A percentile compares a stretch with the other conserved stretches of the same genome.
These are phyloP conservation scores for Opeltia flavorubescens DNA, from an alignment of 495 filamentous ascomycete species.

Conservation along the genomic window DNA sequence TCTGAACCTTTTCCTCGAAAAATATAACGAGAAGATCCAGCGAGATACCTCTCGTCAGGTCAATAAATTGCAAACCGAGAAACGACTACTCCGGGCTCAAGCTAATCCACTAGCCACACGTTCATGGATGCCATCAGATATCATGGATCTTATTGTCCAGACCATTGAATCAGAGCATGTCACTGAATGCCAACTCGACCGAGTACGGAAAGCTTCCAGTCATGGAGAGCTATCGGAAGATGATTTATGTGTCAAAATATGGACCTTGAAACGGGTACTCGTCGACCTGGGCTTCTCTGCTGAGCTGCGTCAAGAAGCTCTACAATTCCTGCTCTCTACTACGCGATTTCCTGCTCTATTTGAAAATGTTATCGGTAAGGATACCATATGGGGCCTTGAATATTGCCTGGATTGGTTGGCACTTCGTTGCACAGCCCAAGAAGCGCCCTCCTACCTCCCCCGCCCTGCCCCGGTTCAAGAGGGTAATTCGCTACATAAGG, in stretches of 20 bases:
- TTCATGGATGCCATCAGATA: conserved; percentile 65
- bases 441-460: conserved; percentile 36
- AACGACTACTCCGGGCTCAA: conserved; percentile 60
- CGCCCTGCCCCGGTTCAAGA: background rate
- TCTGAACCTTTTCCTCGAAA: conserved; percentile 72
- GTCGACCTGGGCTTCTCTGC: conserved; percentile 50
- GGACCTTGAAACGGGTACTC: conserved; percentile 63
- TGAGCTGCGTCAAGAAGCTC: conserved; percentile 44
- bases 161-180: conserved; percentile 25
- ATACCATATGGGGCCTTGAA: conserved; percentile 69
- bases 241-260: conserved; percentile 60
- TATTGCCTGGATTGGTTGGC: conserved; percentile 82
- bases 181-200: conserved; percentile 9
- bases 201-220: background rate
- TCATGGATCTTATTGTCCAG: conserved; percentile 51
- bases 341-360: conserved; percentile 36
- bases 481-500: background rate
- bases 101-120: conserved; percentile 51
- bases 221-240: conserved; percentile 35
- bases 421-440: conserved; percentile 47
- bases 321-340: conserved; percentile 45
- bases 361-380: conserved; percentile 34
- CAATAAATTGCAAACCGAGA: conserved; percentile 61
- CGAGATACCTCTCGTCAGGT: conserved; percentile 55
- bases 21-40: conserved; percentile 53